These are phyloP conservation scores for Areca catechu DNA, from an alignment of 176 grass and related monocot genomes.

Conservation along the genomic window DNA sequence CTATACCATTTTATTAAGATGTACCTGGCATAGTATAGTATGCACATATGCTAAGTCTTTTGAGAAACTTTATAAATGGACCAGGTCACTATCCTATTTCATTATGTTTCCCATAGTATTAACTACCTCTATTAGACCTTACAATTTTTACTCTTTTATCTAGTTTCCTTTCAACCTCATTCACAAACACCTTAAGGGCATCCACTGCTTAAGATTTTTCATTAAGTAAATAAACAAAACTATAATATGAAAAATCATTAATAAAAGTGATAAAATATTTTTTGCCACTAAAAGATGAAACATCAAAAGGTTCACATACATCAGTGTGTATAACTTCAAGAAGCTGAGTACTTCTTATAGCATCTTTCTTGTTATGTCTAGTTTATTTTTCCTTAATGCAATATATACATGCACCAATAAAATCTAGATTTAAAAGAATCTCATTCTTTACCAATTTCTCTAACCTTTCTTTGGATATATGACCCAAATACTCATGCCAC, in stretches of 20 bases:
- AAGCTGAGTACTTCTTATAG: background rate
- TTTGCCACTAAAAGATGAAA: too few species aligned
- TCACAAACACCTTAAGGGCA: background rate
- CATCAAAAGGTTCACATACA: too few species aligned
- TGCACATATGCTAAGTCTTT: background rate
- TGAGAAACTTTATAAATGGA: background rate
- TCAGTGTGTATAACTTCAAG: background rate
- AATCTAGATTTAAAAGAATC: background rate
- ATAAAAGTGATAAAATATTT: background rate
- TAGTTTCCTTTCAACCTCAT: background rate
- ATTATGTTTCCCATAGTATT: too few species aligned
- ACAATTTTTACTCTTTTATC: background rate
- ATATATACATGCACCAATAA: background rate
- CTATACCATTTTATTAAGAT: background rate
- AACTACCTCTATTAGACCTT: background rate
- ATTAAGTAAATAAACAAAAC: background rate
- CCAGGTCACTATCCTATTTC: too few species aligned
- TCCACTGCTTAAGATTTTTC: background rate
- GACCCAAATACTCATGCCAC: background rate
- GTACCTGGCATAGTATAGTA: background rate
- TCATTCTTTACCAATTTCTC: background rate
- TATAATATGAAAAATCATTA: background rate
- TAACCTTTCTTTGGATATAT: background rate
- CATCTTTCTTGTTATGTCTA: background rate
- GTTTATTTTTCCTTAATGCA: background rate